Base-by-base conservation (phyloP, 768 basidiomycete genomes). In the Boletus speciosus region DNA sequence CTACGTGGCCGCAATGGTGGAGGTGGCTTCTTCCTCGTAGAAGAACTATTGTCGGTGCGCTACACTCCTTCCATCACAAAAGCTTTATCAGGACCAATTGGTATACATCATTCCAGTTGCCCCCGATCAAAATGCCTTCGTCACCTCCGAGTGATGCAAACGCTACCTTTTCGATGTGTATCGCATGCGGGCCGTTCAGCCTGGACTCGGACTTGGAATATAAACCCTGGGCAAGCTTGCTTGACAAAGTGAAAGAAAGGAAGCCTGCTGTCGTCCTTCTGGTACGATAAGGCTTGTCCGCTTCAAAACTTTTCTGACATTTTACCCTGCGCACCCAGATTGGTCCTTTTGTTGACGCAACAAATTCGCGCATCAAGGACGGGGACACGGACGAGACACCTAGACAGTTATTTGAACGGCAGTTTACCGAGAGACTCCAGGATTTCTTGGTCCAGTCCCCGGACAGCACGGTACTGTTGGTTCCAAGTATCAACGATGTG, bases 1-100 rank as follows among this genome's bases (percentile, higher is more conserved):
- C 65, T 98, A 32, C 90, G 84, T 56, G 97, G 97, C 0, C 82
- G 81, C 67, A 98, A 98, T 69, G 93, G 94, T 1, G 91, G 93
- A 2, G 94, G 91, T 6, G 88, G 85, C 3, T 84, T 84, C 74
- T 98, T 98, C 66, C 76, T 83, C 10, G 95, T 88, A 0, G 82
- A 82, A 25, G 93, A 98, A 63, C 75, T 96, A 9, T 69, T 97
- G 36, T 73, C 84, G 59, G 96, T 98, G 65, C 67, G 88, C 73
- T 27, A 14, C 41, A 14, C 41, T 34, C 6, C 25, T 3, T 16
- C 14, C 47, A 27, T 37, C 31, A 23, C 19, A 23, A 14, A 16
- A 38, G 11, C 31, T 5, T 36, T 11, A 15, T 38, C 23, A 16
- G 45, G 27, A 47, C 12, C 8, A 41, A 54, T 21, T 34, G 38